These are phyloP conservation scores for Halteria grandinella DNA, from an alignment of 73 alveolate genomes.

Conservation along the genomic window DNA sequence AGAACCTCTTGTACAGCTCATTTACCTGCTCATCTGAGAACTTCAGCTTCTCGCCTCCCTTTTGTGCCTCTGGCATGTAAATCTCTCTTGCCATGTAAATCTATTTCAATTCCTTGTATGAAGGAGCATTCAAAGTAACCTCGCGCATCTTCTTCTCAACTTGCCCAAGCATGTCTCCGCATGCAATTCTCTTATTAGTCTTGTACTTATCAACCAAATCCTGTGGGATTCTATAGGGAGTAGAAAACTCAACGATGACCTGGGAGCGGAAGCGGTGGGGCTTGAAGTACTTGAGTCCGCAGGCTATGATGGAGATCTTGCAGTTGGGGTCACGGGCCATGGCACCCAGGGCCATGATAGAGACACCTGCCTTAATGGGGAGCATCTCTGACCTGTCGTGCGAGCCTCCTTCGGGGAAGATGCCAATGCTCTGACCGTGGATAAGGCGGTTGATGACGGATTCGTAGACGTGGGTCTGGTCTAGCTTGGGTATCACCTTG, in stretches of 20 bases:
- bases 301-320: slow-evolving; percentile 82
- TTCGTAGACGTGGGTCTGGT: slow-evolving; percentile 88
- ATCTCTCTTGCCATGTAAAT: slow-evolving; percentile 83
- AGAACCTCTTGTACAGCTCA: slow-evolving; percentile 82
- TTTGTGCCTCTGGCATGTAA: slow-evolving; percentile 85
- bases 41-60: slow-evolving; percentile 68
- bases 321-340: slow-evolving; percentile 84
- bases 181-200: slow-evolving; percentile 84
- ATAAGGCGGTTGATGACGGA: slow-evolving; percentile 80
- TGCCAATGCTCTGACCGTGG: slow-evolving; percentile 92
- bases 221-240: slow-evolving; percentile 88
- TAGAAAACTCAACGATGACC: slow-evolving; percentile 90
- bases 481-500: slow-evolving; percentile 93
- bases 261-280: slow-evolving; percentile 94
- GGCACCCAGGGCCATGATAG: slow-evolving; percentile 95
- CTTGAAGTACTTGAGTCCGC: slow-evolving; percentile 93
- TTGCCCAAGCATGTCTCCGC: slow-evolving; percentile 73
- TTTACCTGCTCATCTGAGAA: slow-evolving; percentile 68
- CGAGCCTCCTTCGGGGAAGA: slow-evolving; percentile 98
- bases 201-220: slow-evolving; percentile 75
- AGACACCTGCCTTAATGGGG: slow-evolving; percentile 96
- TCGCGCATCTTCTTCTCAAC: slow-evolving; percentile 89
- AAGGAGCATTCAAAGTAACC: slow-evolving; percentile 90
- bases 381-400: slow-evolving; percentile 93
- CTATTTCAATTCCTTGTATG: slow-evolving; percentile 80